A percentile compares a stretch with the other conserved stretches of the same genome.
Evolutionary conservation across 2,329 filamentous ascomycete species (phyloP).

Genomic region (Ustulina deusta): DNA sequence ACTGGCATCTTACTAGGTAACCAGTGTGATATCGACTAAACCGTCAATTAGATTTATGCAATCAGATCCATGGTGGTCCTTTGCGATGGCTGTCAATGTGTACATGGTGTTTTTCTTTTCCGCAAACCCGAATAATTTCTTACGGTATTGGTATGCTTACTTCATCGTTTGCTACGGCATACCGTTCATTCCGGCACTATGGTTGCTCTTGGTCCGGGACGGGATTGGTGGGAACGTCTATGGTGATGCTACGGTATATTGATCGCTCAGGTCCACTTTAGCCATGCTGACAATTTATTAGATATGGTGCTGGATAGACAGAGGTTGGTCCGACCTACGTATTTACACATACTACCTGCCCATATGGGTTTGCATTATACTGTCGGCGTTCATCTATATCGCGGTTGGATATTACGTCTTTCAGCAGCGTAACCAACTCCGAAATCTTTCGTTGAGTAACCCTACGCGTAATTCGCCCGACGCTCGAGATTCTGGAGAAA

Average conservation of each 20-base stretch:
- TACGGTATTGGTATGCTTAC: constrained; percentile 77
- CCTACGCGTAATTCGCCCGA: constrained; percentile 44
- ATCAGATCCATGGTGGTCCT: constrained; percentile 80
- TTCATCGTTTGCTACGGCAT: constrained; percentile 77
- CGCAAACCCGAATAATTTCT: constrained; percentile 74
- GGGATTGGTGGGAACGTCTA: constrained; percentile 59
- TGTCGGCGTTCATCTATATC: constrained; percentile 67
- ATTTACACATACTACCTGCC: constrained; percentile 73
- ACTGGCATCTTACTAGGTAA: neutral
- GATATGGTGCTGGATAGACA: constrained; percentile 73
- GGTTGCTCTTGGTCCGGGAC: constrained; percentile 69
- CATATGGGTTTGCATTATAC: constrained; percentile 69
- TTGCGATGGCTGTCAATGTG: constrained; percentile 86
- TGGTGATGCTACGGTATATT: constrained; percentile 67
- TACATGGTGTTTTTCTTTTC: constrained; percentile 75
- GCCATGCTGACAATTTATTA: constrained; percentile 46
- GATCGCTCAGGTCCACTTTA: neutral
- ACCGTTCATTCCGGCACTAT: constrained; percentile 74
- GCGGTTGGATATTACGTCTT: constrained; percentile 71
- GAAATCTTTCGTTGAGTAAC: constrained; percentile 64
- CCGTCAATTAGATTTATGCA: constrained; percentile 75
- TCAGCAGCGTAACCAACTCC: constrained; percentile 63
- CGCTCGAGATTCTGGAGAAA: constrained; percentile 50
- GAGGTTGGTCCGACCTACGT: constrained; percentile 65
- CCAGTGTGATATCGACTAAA: constrained; percentile 25